Evolutionary conservation across 768 basidiomycete genomes (phyloP).

Genomic region (Royoungia palumana): DNA sequence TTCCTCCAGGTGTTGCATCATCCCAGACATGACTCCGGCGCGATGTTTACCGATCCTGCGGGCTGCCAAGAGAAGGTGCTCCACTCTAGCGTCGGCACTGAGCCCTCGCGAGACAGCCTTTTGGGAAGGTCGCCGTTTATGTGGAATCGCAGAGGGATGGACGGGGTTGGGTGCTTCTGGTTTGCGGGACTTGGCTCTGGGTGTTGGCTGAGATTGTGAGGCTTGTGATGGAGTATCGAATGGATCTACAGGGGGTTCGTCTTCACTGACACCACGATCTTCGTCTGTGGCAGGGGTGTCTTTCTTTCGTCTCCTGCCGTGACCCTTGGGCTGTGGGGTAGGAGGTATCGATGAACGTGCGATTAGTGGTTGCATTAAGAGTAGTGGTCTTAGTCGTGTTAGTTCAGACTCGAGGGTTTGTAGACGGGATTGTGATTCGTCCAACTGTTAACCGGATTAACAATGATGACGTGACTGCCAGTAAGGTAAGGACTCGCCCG

Average conservation of each 20-base stretch:
- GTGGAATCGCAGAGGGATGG: slow-evolving; percentile 8
- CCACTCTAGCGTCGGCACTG: slow-evolving; percentile 62
- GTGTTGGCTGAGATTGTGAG: slow-evolving; percentile 16
- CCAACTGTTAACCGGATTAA: slow-evolving; percentile 42
- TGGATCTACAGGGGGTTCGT: slow-evolving; percentile 22
- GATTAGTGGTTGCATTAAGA: slow-evolving; percentile 59
- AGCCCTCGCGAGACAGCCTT: slow-evolving; percentile 31
- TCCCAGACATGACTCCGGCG: slow-evolving; percentile 52
- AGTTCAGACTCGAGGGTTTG: slow-evolving; percentile 61
- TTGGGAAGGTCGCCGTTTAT: slow-evolving; percentile 28
- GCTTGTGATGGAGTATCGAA: slow-evolving; percentile 17
- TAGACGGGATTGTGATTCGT: slow-evolving; percentile 53
- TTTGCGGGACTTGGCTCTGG: slow-evolving; percentile 22
- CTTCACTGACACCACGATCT: slow-evolving; percentile 22
- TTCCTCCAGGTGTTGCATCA: slow-evolving; percentile 37
- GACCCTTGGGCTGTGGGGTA: slow-evolving; percentile 20
- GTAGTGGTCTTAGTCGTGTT: slow-evolving; percentile 58
- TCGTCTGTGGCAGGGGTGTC: slow-evolving; percentile 24
- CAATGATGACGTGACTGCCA: neutral
- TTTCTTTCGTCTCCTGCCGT: slow-evolving; percentile 27
- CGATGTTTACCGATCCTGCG: slow-evolving; percentile 65
- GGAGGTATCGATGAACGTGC: slow-evolving; percentile 19
- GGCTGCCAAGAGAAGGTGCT: slow-evolving; percentile 69
- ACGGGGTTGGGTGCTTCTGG: slow-evolving; percentile 13
- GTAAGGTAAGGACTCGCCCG: slow-evolving; percentile 42